Evolutionary conservation across 179 eudicot genomes (phyloP), one percentile per base, ranked within the genome.

Genomic region (Silene vulgaris): DNA sequence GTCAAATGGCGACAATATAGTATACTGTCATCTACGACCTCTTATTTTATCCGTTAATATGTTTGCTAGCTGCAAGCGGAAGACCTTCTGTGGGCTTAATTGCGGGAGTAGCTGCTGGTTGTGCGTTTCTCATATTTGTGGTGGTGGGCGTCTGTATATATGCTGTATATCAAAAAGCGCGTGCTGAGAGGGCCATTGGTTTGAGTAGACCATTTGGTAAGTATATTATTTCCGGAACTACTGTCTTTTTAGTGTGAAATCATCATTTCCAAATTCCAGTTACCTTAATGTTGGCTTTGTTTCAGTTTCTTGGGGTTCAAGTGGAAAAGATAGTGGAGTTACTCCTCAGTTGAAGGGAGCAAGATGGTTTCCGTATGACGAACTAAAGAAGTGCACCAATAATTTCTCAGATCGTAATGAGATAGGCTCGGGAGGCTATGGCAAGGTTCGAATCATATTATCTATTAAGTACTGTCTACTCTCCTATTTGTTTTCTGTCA

Each of bases 361-460:
- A 11, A 86, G 97, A 84, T 91, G 98, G 96, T 93, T 93, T 82
- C 85, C 98, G n/a, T 93, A 87, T 52, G 98, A 90, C 43, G 98
- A 93, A 76, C 88, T 93, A 35, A 93, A 85, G 81, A 93, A 91
- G 78, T 82, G 86, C 85, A 91, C 96, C 28, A 84, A 82, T 75
- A 82, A 82, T 83, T 93, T 93, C 83, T 86, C 91, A 1, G 86
- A 83, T 0, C 86, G 81, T 30, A 88, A 93, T 78, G 88, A 85
- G 88, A 84, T 93, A 54, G 98, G 98, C 16, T 90, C 88, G 11
- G 98, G 98, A 63, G 98, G 98, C 76, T 93, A 91, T 78, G 98
- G 98, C 56, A 93, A 93, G 93, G 98, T 93, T 68, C 0, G 16
- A 28, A 35, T 61, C 35, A 29, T 74, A 29, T 72, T 64, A 68